Conservation (phyloP, 2,329 filamentous ascomycete genomes). For the Chrysoporthe puriensis region DNA sequence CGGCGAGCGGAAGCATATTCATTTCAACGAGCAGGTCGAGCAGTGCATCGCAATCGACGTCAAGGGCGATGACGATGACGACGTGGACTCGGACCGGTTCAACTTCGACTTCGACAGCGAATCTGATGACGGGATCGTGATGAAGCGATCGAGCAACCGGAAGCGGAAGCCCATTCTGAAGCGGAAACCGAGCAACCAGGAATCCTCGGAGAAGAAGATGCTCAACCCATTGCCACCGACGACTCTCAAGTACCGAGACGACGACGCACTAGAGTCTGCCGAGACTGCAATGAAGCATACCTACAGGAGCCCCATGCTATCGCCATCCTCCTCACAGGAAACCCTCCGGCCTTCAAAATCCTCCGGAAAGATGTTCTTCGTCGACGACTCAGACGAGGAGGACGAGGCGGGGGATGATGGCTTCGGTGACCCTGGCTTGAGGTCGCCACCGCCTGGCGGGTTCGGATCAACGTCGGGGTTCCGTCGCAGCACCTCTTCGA, state of each 20-base stretch:
- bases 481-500: slow-evolving; percentile 53
- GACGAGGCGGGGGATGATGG: slow-evolving; percentile 37
- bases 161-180: slow-evolving; percentile 58
- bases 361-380: slow-evolving; percentile 67
- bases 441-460: slow-evolving; percentile 29
- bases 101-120: slow-evolving; percentile 58
- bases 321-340: slow-evolving; percentile 81
- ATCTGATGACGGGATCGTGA: slow-evolving; percentile 82
- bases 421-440: slow-evolving; percentile 31
- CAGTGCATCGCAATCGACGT: slow-evolving; percentile 93
- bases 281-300: slow-evolving; percentile 68
- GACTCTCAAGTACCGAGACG: slow-evolving; percentile 81
- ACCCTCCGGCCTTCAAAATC: slow-evolving; percentile 74
- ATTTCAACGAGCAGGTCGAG: slow-evolving; percentile 94
- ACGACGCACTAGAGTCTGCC: slow-evolving; percentile 72
- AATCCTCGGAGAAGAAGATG: slow-evolving; percentile 70
- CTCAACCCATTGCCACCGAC: slow-evolving; percentile 89
- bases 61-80: slow-evolving; percentile 77
- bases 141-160: slow-evolving; percentile 68
- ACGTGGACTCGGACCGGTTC: slow-evolving; percentile 52
- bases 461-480: slow-evolving; percentile 36
- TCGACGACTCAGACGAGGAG: slow-evolving; percentile 62
- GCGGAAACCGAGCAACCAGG: slow-evolving; percentile 46
- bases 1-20: slow-evolving; percentile 80
- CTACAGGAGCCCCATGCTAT: slow-evolving; percentile 57